Percentiles rank a stretch among this genome's conserved stretches.
phyloP scores from a whole-genome alignment of 1,284 basidiomycete species.

The Pseudozyma hubeiensis region DNA sequence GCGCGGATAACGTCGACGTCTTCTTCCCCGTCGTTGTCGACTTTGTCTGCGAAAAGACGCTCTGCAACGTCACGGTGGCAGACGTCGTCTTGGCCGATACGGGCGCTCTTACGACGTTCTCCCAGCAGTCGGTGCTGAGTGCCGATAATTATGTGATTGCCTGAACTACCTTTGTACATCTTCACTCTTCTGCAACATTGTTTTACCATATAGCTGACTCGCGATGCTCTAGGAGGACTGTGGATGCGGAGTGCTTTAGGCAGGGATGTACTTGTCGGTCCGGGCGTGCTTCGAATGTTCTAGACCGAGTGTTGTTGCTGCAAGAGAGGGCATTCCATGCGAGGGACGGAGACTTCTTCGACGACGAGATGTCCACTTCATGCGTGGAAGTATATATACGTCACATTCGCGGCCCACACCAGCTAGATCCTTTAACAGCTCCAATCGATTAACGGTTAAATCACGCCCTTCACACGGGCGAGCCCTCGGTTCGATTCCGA shows the following conservation, averaged over 20 bases:
- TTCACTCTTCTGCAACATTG: too few species aligned
- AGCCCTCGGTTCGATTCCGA: conserved; percentile 53
- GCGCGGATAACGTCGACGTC: conserved; percentile 80
- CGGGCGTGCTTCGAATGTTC: too few species aligned
- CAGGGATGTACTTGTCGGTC: too few species aligned
- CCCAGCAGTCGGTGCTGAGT: conserved; percentile 76
- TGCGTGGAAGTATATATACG: conserved; percentile 10
- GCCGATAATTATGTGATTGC: conserved; percentile 64
- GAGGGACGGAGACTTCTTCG: too few species aligned
- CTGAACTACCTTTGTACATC: conserved; percentile 3
- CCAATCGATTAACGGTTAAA: conserved; percentile 54
- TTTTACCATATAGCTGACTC: too few species aligned
- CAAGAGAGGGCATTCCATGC: too few species aligned
- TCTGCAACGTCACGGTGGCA: conserved; percentile 70
- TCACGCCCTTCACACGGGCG: conserved; percentile 53
- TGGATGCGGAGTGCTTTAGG: too few species aligned
- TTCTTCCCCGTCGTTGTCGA: conserved; percentile 93
- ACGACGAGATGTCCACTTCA: too few species aligned
- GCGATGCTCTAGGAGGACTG: too few species aligned
- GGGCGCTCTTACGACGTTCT: conserved; percentile 77
- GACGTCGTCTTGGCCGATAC: conserved; percentile 75
- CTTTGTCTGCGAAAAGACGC: conserved; percentile 82
- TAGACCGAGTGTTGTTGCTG: too few species aligned
- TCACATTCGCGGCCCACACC: background rate
- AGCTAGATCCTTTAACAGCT: conserved; percentile 2